phyloP scores from a whole-genome alignment of 1,284 basidiomycete genomes.

The Sporisorium graminicola region DNA sequence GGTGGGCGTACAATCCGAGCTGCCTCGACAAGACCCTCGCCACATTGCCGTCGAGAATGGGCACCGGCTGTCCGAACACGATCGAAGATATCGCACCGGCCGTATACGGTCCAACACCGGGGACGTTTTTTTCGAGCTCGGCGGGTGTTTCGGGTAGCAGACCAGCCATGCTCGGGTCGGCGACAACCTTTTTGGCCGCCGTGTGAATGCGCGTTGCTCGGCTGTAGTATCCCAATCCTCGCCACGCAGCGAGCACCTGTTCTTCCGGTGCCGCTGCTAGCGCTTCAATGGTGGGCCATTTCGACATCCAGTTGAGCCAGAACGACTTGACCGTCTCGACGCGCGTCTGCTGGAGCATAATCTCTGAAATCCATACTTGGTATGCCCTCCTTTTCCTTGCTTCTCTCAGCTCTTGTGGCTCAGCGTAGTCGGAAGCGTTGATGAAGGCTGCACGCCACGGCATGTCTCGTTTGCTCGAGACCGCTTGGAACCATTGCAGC shows the following conservation, averaged over 20 bases:
- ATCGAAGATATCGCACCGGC: conserved; percentile 71
- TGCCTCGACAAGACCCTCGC: conserved; percentile 63
- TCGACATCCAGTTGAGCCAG: conserved; percentile 64
- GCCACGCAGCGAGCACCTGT: conserved; percentile 66
- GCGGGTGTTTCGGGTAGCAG: conserved; percentile 82
- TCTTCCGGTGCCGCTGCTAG: conserved; percentile 77
- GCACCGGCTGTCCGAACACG: conserved; percentile 62
- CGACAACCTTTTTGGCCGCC: conserved; percentile 61
- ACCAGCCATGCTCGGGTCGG: conserved; percentile 73
- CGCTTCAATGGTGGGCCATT: conserved; percentile 71
- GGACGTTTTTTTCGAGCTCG: conserved; percentile 84
- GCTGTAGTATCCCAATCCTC: conserved; percentile 67
- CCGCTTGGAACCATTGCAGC: conserved; percentile 77
- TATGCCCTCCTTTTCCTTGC: conserved; percentile 68
- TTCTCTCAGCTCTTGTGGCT: conserved; percentile 72
- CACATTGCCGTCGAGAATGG: conserved; percentile 67
- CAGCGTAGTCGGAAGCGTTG: conserved; percentile 65
- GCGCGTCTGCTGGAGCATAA: conserved; percentile 96
- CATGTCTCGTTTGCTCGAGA: conserved; percentile 79
- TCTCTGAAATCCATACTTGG: conserved; percentile 88
- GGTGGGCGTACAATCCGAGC: conserved; percentile 57
- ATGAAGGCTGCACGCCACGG: conserved; percentile 83
- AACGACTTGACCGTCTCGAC: conserved; percentile 65
- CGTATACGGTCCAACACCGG: conserved; percentile 91
- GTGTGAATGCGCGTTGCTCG: conserved; percentile 65